Evolutionary conservation across 1,284 basidiomycete genomes (phyloP).

Genomic region (Heterobasidion parviporum): DNA sequence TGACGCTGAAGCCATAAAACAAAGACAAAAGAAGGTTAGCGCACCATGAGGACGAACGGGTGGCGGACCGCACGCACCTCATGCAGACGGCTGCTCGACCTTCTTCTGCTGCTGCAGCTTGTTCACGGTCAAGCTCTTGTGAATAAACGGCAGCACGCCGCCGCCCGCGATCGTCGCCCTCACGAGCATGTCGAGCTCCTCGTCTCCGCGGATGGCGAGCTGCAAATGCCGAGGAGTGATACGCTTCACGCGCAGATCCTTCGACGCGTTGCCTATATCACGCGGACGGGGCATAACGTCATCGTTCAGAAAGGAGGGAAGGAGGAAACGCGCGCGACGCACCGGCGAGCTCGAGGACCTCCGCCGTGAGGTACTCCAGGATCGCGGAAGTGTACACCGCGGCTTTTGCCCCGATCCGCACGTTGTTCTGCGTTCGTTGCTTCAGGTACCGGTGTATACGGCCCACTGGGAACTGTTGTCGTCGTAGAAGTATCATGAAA

Average conservation of each 20-base stretch:
- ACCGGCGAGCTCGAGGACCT: slow-evolving; percentile 87
- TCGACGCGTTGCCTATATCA: slow-evolving; percentile 83
- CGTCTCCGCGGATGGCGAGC: slow-evolving; percentile 93
- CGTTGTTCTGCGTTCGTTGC: slow-evolving; percentile 86
- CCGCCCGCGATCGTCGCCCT: slow-evolving; percentile 49
- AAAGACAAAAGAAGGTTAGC: too few species aligned
- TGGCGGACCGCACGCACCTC: not conserved
- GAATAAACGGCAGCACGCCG: slow-evolving; percentile 93
- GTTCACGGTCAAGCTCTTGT: slow-evolving; percentile 68
- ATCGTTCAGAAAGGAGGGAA: not conserved
- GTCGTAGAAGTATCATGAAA: not conserved
- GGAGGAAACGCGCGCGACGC: slow-evolving; percentile 16
- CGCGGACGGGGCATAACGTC: not conserved
- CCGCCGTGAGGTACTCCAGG: slow-evolving; percentile 85
- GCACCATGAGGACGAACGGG: too few species aligned
- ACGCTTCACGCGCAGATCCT: slow-evolving; percentile 93
- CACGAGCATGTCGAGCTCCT: slow-evolving; percentile 80
- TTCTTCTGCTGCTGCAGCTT: not conserved
- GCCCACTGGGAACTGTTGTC: slow-evolving; percentile 76
- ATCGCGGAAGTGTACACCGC: slow-evolving; percentile 91
- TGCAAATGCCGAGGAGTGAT: slow-evolving; percentile 93
- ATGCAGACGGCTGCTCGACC: not conserved
- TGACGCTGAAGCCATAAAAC: too few species aligned
- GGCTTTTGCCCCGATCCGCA: slow-evolving; percentile 89
- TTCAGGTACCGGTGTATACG: slow-evolving; percentile 96